Base-by-base conservation (phyloP, 345 rosid genomes). In the Citrus cavaleriei region DNA sequence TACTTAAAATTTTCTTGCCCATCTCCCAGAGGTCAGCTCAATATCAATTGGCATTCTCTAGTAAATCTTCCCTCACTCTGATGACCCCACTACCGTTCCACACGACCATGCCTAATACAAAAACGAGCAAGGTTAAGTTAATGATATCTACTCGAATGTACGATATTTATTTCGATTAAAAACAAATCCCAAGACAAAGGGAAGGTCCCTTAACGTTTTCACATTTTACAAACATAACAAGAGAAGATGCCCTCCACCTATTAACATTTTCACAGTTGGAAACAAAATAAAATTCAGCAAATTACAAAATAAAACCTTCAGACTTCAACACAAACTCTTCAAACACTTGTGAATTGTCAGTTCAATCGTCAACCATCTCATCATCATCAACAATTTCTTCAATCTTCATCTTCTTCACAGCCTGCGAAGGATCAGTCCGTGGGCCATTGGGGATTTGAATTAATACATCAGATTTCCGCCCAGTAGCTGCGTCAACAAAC, bases 361-460 rank as follows among this genome's bases (percentile, higher is more conserved):
- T 37, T 82, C 4, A 89, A 16, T 77, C 83, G 16, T 86, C 85
- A 79, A 85, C 80, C 49, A 87, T 92, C 72, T 89, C 93, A 5
- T 93, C 94, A 12, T 90, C 96, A 5, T 89, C 96, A 0, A 83
- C 91, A 0, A 91, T 76, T 68, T 95, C 95, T 57, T 94, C 94
- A 0, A 96, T 89, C 87, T 80, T 92, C 99, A 93, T 91, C 90
- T 91, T 96, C 91, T 94, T 96, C 77, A 94, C 99, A 0, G 90
- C 90, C 79, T 96, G 92, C 10, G 92, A 89, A 22, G 97, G 91
- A 57, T 89, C 98, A 24, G 49, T 85, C 35, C 76, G 81, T 0
- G 81, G 76, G 5, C 87, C 91, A 4, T 72, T 85, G 0, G 93
- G 87, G 10, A 96, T 71, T 49, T 88, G 92, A 22, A 96, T 92